These are phyloP conservation scores for Xylaria sp. DNA, from an alignment of 2,329 filamentous ascomycete species.

Conservation along the genomic window DNA sequence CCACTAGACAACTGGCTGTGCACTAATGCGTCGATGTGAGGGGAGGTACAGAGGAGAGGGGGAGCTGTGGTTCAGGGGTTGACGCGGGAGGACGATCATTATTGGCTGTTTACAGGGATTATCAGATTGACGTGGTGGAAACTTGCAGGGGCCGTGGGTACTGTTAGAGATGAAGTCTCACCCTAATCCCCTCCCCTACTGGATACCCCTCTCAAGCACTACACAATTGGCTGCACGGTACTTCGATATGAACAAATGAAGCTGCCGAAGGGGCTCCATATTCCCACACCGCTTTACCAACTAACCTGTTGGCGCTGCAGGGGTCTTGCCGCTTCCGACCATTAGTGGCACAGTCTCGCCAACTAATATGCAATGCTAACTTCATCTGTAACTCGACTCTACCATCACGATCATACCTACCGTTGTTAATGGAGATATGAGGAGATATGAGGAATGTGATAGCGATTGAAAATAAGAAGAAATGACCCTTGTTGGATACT, in stretches of 20 bases:
- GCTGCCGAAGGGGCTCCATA: conserved; percentile 4
- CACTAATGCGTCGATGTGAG: conserved; percentile 32
- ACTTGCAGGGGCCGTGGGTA: conserved; percentile 13
- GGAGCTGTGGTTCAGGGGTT: conserved; percentile 36
- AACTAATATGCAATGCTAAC: not conserved
- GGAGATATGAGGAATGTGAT: not conserved
- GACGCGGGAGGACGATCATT: not conserved
- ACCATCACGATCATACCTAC: not conserved
- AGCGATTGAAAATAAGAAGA: not conserved
- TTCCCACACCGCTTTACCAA: conserved; percentile 43
- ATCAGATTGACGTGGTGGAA: conserved; percentile 21
- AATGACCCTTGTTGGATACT: too few species aligned
- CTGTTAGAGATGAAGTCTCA: conserved; percentile 30
- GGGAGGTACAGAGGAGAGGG: conserved; percentile 28
- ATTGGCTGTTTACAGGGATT: conserved; percentile 18
- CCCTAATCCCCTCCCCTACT: not conserved
- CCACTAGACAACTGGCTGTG: conserved; percentile 33
- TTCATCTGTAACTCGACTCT: not conserved
- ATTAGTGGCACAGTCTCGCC: conserved; percentile 1
- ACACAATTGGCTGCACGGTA: conserved; percentile 18
- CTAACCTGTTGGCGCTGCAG: conserved; percentile 33
- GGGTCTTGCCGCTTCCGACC: conserved; percentile 38
- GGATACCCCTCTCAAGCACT: not conserved
- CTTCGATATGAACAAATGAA: conserved; percentile 32
- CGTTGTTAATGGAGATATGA: too few species aligned